Base-by-base conservation (phyloP, 805 yeast genomes). In the Geotrichum ghanense region DNA sequence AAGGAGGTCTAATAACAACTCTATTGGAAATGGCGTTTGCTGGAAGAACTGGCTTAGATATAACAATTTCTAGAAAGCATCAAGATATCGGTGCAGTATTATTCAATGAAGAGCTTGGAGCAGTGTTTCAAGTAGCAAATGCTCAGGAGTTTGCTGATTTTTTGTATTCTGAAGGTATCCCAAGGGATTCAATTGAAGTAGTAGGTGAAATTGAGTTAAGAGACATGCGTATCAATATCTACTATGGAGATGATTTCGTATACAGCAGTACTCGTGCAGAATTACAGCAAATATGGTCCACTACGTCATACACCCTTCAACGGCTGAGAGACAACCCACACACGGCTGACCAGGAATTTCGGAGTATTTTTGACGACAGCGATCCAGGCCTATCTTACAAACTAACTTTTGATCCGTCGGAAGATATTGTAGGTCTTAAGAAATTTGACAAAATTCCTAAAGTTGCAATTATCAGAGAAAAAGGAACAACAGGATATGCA, bases 401-500 rank as follows among this genome's bases (percentile, higher is more conserved):
- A 57, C 71, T 92, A 58, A 77, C 95, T 2, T 92, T 71, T 59
- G 73, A 76, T 47, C 81, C 81, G 39, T 49, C 65, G 16, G 57
- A 72, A 9, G 44, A 51, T 16, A 37, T 47, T 19, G 49, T 49
- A 20, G 48, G 63, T 12, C 48, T 52, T 19, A 54, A 61, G 10
- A 45, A 47, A 12, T 41, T 53, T 17, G 53, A 48, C 19, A 45
- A 50, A 16, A 78, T 71, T 59, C 98, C 98, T 45, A 83, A 78
- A 66, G 97, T 92, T 54, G 98, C 97, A 35, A 87, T 92, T 47
- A 72, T 92, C 59, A 83, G 98, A 70, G 98, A 92, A 64, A 97
- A 92, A 69, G 98, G 98, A 69, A 95, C 92, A 47, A 92, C 92
- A 64, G 95, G 97, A 26, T 95, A 89, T 63, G 84, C 83, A 74